phyloP scores from a whole-genome alignment of 2,329 filamentous ascomycete genomes.

The Penicillium paneum region DNA sequence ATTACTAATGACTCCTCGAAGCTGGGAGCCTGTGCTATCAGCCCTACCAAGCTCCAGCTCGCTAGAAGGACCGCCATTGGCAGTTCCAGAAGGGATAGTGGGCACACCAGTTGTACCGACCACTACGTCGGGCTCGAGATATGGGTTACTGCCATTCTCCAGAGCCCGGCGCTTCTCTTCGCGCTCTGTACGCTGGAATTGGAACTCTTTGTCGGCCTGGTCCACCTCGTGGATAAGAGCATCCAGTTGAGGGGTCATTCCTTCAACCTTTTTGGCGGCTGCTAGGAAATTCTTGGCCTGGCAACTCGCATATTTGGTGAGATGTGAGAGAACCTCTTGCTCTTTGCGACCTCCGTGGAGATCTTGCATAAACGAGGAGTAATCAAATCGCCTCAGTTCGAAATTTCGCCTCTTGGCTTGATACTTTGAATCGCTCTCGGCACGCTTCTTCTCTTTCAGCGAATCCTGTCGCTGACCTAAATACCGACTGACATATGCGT shows the following conservation, averaged over 20 bases:
- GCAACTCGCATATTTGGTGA: slow-evolving; percentile 89
- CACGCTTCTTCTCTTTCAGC: slow-evolving; percentile 93
- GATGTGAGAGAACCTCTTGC: slow-evolving; percentile 89
- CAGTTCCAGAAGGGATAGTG: slow-evolving; percentile 31
- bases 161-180: slow-evolving; percentile 89
- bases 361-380: slow-evolving; percentile 98
- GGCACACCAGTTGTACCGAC: slow-evolving; percentile 39
- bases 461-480: slow-evolving; percentile 95
- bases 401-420: slow-evolving; percentile 91
- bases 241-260: slow-evolving; percentile 81
- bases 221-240: slow-evolving; percentile 85
- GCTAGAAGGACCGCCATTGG: slow-evolving; percentile 54
- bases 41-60: slow-evolving; percentile 70
- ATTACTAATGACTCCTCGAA: slow-evolving; percentile 51
- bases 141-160: slow-evolving; percentile 78
- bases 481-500: slow-evolving; percentile 90
- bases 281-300: slow-evolving; percentile 80
- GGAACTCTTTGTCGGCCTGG: slow-evolving; percentile 92
- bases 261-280: slow-evolving; percentile 83
- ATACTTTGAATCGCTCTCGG: slow-evolving; percentile 93
- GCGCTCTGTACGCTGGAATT: slow-evolving; percentile 88
- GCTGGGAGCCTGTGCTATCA: slow-evolving; percentile 70
- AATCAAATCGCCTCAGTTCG: slow-evolving; percentile 96
- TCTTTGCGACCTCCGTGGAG: slow-evolving; percentile 98
- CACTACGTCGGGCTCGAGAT: slow-evolving; percentile 65